Evolutionary conservation across 371 early-diverging fungal species (phyloP), one percentile per base, ranked within the genome.

Genomic region (Rhizopus arrhizus): DNA sequence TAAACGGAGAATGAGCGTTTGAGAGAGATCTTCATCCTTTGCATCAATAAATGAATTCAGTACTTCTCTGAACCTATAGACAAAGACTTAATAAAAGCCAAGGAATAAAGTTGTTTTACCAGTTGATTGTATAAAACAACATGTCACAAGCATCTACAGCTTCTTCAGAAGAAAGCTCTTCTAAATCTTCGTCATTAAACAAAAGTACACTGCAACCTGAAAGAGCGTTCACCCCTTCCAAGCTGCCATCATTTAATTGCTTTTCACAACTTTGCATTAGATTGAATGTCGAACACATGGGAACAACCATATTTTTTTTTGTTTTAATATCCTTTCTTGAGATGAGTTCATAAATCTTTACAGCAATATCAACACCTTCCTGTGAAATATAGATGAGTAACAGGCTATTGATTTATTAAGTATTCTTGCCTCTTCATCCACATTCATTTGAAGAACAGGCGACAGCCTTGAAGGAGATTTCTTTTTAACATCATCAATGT

Each of bases 231-330:
- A 93, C 83, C 8, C 85, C 87, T 13, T 78, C 82, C 11, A 92
- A 69, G 13, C 79, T 79, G 10, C 83, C 82, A 7, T 78, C 66
- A 53, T 81, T 80, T 10, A 77, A 55, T 1, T 76, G 69, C 56
- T 88, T 87, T 48, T 89, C 89, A 52, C 90, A 88, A 2, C 79
- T 85, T 64, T 91, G 91, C 31, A 91, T 64, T n/a, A 93, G 68
- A 38, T 86, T 87, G 59, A 93, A 84, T 22, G 89, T 64, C 0
- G 93, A 78, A 54, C 89, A 90, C 36, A 91, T 74, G 6, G 86
- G 82, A 0, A 81, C 70, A 0, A 86, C 60, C 7, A 70, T 65
- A 49, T 74, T 73, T 2, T 74, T 60, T 63, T 77, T 58, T 32
- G 69, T 54, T 56, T 65, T 43, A 34, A 73, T 70, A 53, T 72